Evolutionary conservation across 2,329 filamentous ascomycete genomes (phyloP).

Genomic region (Colletotrichum higginsianum): DNA sequence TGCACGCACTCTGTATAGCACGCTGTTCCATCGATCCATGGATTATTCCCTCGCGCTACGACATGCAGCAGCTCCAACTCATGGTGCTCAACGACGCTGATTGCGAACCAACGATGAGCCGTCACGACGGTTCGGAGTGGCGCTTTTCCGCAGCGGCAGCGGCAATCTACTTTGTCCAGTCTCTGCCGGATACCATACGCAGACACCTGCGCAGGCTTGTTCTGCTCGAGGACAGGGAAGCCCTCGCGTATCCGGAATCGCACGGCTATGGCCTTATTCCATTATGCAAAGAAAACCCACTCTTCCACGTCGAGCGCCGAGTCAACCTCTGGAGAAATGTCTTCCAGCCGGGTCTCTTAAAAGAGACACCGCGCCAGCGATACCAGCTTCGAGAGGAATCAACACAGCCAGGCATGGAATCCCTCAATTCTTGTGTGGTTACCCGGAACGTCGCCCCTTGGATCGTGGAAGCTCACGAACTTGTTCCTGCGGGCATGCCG

Average conservation of each 20-base stretch:
- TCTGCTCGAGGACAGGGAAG: not conserved
- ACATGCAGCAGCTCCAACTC: too few species aligned
- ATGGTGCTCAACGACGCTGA: too few species aligned
- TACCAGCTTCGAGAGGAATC: too few species aligned
- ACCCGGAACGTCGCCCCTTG: conserved; percentile 21
- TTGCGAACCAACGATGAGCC: too few species aligned
- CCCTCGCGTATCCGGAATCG: not conserved
- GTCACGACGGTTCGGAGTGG: too few species aligned
- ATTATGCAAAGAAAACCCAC: conserved; percentile 24
- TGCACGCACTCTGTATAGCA: too few species aligned
- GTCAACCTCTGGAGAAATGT: conserved; percentile 16
- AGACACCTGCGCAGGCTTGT: not conserved
- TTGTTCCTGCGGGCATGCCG: conserved; percentile 45
- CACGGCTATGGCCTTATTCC: conserved; percentile 12
- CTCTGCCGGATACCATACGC: not conserved
- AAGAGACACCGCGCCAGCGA: too few species aligned
- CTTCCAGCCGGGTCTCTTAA: not conserved
- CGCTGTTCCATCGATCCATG: too few species aligned
- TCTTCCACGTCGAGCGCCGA: conserved; percentile 6
- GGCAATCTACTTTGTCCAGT: not conserved
- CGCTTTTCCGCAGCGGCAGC: too few species aligned
- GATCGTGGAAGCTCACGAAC: conserved; percentile 1
- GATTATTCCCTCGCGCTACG: too few species aligned
- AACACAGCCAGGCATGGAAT: conserved; percentile 8
- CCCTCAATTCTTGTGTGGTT: conserved; percentile 42